These are phyloP conservation scores for Mycena pura DNA, from an alignment of 768 basidiomycete genomes.

Conservation along the genomic window DNA sequence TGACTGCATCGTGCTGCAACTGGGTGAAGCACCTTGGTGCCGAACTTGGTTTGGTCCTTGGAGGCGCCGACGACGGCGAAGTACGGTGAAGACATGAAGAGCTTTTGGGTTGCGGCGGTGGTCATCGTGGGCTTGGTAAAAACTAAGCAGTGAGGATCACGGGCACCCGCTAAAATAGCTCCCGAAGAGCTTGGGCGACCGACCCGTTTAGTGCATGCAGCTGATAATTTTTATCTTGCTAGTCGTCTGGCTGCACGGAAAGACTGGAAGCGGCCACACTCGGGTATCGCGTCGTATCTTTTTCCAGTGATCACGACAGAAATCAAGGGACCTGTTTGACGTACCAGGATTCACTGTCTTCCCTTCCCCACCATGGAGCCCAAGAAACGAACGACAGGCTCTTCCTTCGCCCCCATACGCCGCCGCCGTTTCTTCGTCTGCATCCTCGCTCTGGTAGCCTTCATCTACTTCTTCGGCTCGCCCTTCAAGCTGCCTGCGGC, in stretches of 20 bases:
- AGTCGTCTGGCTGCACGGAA: too few species aligned
- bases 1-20: not conserved
- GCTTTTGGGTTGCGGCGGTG: slow-evolving; percentile 46
- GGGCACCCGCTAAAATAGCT: too few species aligned
- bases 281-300: too few species aligned
- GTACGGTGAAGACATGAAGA: slow-evolving; percentile 66
- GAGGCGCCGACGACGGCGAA: slow-evolving; percentile 88
- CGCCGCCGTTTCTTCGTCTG: slow-evolving; percentile 55
- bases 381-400: slow-evolving; percentile 10
- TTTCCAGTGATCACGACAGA: not conserved
- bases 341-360: not conserved
- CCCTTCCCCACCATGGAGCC: slow-evolving; percentile 11
- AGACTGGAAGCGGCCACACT: too few species aligned
- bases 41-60: slow-evolving; percentile 78
- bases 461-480: slow-evolving; percentile 49
- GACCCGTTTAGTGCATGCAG: too few species aligned
- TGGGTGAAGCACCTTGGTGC: slow-evolving; percentile 69
- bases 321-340: not conserved
- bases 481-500: slow-evolving; percentile 50
- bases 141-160: too few species aligned
- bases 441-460: slow-evolving; percentile 41
- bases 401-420: slow-evolving; percentile 37
- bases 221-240: too few species aligned
- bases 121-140: not conserved
- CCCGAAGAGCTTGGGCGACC: too few species aligned